Conservation (phyloP, 2,329 filamentous ascomycete genomes). For the Fusarium pininemorale region DNA sequence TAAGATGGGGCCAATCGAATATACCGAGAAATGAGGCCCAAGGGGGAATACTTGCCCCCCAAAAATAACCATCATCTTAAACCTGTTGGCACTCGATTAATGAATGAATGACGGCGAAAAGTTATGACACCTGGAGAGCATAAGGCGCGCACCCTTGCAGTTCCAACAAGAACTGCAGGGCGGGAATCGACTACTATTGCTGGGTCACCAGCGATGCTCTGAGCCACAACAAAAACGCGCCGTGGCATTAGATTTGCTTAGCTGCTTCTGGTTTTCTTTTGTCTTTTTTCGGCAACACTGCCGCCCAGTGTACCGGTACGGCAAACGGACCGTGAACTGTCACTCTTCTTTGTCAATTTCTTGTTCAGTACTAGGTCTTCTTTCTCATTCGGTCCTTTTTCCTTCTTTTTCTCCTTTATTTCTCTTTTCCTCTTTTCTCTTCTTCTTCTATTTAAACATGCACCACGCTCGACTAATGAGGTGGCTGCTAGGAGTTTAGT, state of each 20-base stretch:
- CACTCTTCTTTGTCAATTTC: constrained; percentile 15
- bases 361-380: constrained; percentile 12
- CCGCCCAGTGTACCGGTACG: constrained; percentile 28
- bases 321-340: constrained; percentile 16
- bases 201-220: constrained; percentile 4
- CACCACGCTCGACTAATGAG: constrained; percentile 1
- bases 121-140: constrained; percentile 35
- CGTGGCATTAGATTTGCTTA: constrained; percentile 34
- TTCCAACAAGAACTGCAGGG: constrained; percentile 17
- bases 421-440: background rate
- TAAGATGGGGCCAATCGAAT: constrained; percentile 51
- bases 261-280: constrained; percentile 12
- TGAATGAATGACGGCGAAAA: constrained; percentile 43
- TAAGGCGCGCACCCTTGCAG: constrained; percentile 12
- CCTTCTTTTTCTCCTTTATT: background rate
- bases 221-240: constrained; percentile 20
- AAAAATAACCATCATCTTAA: constrained; percentile 10
- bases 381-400: background rate
- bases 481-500: constrained; percentile 28
- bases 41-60: background rate
- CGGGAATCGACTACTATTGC: constrained; percentile 11
- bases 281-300: constrained; percentile 13
- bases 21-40: background rate
- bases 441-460: constrained; percentile 4
- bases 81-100: constrained; percentile 31